Evolutionary conservation across 176 grass and related monocot genomes (phyloP), one percentile per base, ranked within the genome.

Genomic region (Aegilops umbellulata): DNA sequence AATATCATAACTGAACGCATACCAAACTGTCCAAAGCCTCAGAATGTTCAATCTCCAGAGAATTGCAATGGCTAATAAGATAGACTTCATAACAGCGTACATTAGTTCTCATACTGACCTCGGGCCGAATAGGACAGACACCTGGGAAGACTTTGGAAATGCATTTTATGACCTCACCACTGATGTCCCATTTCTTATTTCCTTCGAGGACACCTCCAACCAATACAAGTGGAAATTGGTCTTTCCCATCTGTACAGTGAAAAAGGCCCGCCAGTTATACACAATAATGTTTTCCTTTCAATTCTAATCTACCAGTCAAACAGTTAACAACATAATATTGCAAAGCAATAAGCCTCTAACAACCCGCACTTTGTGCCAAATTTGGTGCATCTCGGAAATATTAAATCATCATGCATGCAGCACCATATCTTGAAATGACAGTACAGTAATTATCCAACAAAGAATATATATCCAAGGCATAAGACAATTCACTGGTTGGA

Each of bases 201-300:
- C 93, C 92, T 86, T 99, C 94, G 0, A 99, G 92, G 46, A 99
- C 97, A 39, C 97, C 97, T 80, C 97, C 97, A 81, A 99, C 94
- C 83, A 99, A 94, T 82, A 99, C 97, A 82, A 99, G 90, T 51
- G 97, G 92, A 90, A 99, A 99, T 25, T 41, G 35, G 57, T 84
- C 94, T 29, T 90, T 95, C 41, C 90, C 97, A 93, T 99, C 97
- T 99, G 94, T 83, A 80, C 47, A 91, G 62, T 81, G 80, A 87
- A 85, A 74, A 74, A 76, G 35, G 20, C 16, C 14, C 16, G 60
- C 76, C 41, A 83, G 72, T 34, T 31, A 64, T 32, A 32, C 32
- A 20, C 30, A 62, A 69, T 9, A 49, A 71, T 42, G 73, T n/a
- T 57, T 41, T 78, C 51, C 32, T 72, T 20, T 86, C 24, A 35